Percentiles rank a stretch among this genome's conserved stretches.
These are phyloP conservation scores for Saccharomycopsis fermentans DNA, from an alignment of 805 yeast genomes.

Conservation along the genomic window DNA sequence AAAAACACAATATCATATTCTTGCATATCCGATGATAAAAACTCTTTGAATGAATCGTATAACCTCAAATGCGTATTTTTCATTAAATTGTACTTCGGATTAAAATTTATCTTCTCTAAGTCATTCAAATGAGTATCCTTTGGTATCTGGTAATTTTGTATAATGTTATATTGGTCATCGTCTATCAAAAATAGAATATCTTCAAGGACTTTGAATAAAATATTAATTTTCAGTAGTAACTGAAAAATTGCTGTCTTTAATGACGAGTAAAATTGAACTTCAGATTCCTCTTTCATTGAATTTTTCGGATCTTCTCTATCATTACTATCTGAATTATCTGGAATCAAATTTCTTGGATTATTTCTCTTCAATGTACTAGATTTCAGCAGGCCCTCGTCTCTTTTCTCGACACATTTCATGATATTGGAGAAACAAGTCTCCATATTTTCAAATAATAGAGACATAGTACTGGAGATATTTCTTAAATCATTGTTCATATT, in stretches of 20 bases:
- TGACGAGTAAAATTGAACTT: background rate
- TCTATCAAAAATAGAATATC: slow-evolving; percentile 8
- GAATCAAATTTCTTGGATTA: background rate
- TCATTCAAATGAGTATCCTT: background rate
- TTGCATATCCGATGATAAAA: background rate
- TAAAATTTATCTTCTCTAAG: slow-evolving; percentile 7
- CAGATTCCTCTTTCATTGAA: background rate
- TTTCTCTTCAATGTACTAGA: background rate
- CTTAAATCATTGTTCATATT: slow-evolving; percentile 12
- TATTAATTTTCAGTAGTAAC: slow-evolving; percentile 1
- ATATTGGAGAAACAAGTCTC: slow-evolving; percentile 1
- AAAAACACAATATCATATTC: slow-evolving; percentile 4
- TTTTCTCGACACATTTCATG: background rate
- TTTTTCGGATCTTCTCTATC: background rate
- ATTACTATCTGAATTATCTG: background rate
- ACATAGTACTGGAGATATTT: background rate
- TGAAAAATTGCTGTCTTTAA: background rate
- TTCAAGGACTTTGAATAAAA: slow-evolving; percentile 8
- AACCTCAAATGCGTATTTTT: slow-evolving; percentile 7
- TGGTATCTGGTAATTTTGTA: background rate
- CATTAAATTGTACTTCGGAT: background rate
- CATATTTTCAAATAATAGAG: slow-evolving; percentile 3
- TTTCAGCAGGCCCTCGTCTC: background rate
- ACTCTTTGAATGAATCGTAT: background rate
- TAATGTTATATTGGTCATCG: slow-evolving; percentile 1